These are phyloP conservation scores for Rhododendron griersonianum DNA, from an alignment of 148 eudicot species.

Conservation along the genomic window DNA sequence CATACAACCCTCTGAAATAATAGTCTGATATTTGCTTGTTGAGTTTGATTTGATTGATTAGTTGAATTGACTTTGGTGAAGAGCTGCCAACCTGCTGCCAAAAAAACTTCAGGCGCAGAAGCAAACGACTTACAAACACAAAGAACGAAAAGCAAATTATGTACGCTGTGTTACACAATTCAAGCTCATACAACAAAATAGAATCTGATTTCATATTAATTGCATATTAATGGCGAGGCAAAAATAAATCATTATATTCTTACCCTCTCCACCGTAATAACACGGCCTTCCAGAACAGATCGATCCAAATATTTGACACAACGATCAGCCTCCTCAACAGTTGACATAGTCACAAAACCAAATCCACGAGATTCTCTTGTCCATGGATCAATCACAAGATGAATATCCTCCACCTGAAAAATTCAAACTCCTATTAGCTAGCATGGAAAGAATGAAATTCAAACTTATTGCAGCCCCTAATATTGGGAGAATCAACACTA, in stretches of 20 bases:
- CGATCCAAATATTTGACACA: slow-evolving; percentile 76
- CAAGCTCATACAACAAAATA: slow-evolving; percentile 6
- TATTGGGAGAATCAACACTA: background rate
- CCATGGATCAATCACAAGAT: slow-evolving; percentile 93
- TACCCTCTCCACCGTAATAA: slow-evolving; percentile 97
- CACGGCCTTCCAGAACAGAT: slow-evolving; percentile 90
- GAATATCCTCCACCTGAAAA: slow-evolving; percentile 73
- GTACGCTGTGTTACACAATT: background rate
- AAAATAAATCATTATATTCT: slow-evolving; percentile 3
- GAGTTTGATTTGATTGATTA: slow-evolving; percentile 72
- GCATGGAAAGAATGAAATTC: background rate
- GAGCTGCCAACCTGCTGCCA: slow-evolving; percentile 97
- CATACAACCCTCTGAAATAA: slow-evolving; percentile 87
- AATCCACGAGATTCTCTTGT: slow-evolving; percentile 88
- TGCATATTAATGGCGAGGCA: too few species aligned
- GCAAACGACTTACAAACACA: slow-evolving; percentile 47
- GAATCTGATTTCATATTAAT: background rate
- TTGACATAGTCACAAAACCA: slow-evolving; percentile 93
- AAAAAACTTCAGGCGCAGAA: slow-evolving; percentile 67
- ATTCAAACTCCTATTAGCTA: background rate
- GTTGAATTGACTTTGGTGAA: slow-evolving; percentile 72
- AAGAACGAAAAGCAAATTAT: background rate
- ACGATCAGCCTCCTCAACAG: slow-evolving; percentile 63
- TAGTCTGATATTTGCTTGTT: slow-evolving; percentile 68
- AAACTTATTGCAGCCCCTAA: background rate